Conservation (phyloP, 345 rosid genomes). For the Diplotaxis tenuifolia region DNA sequence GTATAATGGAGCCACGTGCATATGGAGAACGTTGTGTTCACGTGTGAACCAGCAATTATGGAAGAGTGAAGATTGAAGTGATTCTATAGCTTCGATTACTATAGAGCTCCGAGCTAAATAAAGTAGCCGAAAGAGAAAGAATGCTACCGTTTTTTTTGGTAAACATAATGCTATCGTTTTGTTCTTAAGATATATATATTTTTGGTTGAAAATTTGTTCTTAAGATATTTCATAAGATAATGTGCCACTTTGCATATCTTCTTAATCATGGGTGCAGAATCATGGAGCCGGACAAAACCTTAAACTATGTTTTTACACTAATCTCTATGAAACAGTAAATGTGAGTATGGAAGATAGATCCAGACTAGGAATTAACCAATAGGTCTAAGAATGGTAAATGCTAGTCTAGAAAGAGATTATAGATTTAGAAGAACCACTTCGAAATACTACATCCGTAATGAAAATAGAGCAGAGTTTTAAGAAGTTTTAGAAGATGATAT, state of each 20-base stretch:
- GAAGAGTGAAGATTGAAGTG: constrained; percentile 1
- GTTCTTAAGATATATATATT: too few species aligned
- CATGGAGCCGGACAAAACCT: constrained; percentile 28
- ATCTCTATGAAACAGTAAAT: too few species aligned
- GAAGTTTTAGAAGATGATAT: too few species aligned
- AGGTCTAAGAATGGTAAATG: too few species aligned
- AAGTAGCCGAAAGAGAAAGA: constrained; percentile 33
- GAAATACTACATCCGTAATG: too few species aligned
- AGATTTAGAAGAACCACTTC: too few species aligned
- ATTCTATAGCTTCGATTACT: constrained; percentile 15
- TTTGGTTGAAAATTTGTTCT: too few species aligned
- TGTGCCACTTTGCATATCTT: constrained; percentile 35
- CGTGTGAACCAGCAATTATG: constrained; percentile 47
- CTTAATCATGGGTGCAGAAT: constrained; percentile 29
- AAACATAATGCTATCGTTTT: constrained; percentile 23
- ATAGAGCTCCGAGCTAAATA: constrained; percentile 35
- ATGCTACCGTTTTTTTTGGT: too few species aligned
- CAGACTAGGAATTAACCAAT: too few species aligned
- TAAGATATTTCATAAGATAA: constrained; percentile 17
- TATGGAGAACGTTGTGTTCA: constrained; percentile 37
- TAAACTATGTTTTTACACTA: constrained; percentile 9
- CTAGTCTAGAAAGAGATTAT: too few species aligned
- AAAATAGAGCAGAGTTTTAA: too few species aligned
- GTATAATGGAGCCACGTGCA: constrained; percentile 35
- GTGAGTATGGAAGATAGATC: too few species aligned